phyloP scores from a whole-genome alignment of 2,329 filamentous ascomycete genomes.

The Xylariomycetidae sp. region DNA sequence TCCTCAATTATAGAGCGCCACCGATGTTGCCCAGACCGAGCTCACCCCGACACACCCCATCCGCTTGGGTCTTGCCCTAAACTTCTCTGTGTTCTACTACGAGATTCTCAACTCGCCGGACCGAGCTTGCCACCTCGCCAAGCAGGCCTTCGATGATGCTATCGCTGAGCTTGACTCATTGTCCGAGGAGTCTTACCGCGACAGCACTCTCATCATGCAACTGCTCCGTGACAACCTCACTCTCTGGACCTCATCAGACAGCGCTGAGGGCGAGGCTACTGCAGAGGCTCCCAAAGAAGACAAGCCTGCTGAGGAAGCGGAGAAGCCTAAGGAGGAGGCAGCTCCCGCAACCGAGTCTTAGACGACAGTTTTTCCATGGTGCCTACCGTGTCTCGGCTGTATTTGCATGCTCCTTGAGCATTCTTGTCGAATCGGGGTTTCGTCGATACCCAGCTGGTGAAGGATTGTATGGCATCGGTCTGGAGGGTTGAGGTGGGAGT shows the following conservation, averaged over 20 bases:
- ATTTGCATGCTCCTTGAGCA: conserved; percentile 21
- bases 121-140: conserved; percentile 95
- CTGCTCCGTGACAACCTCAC: conserved; percentile 96
- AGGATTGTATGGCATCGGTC: conserved; percentile 27
- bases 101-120: conserved; percentile 98
- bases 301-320: conserved; percentile 42
- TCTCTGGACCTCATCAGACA: conserved; percentile 95
- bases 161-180: conserved; percentile 98
- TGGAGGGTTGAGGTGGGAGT: conserved; percentile 25
- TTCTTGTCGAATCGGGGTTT: conserved; percentile 19
- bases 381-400: conserved; percentile 34
- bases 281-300: conserved; percentile 55
- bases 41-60: conserved; percentile 97
- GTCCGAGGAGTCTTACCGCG: conserved; percentile 96
- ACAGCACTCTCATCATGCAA: conserved; percentile 99
- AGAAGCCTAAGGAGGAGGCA: conserved; percentile 54
- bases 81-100: conserved; percentile 99
- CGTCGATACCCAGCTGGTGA: conserved; percentile 26
- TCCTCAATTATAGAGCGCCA: conserved; percentile 65
- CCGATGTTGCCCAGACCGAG: conserved; percentile 96
- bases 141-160: conserved; percentile 98
- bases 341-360: conserved; percentile 49
- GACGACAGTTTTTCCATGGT: conserved; percentile 31
- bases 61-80: conserved; percentile 92
- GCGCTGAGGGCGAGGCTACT: conserved; percentile 67